Conservation (phyloP, 2,329 filamentous ascomycete species). For the Ceratocystis cacaofunesta region DNA sequence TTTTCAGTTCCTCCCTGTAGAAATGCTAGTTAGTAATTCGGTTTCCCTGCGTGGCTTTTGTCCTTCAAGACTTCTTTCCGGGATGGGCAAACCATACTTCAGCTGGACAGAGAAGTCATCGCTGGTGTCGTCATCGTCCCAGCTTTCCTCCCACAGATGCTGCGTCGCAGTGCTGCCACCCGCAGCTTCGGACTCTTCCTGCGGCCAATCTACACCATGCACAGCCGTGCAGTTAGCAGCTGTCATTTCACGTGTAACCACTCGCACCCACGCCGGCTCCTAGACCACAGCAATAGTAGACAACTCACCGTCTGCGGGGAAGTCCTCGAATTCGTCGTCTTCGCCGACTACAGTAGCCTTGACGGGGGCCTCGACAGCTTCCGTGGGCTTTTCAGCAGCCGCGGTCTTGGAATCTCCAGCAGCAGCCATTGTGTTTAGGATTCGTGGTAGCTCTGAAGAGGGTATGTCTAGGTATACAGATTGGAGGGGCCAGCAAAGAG, state of each 20-base stretch:
- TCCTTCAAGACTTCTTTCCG: neutral
- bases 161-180: constrained; percentile 49
- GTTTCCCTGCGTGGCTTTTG: neutral
- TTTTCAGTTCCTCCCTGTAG: constrained; percentile 76
- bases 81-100: constrained; percentile 45
- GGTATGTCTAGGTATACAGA: neutral
- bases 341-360: constrained; percentile 49
- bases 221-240: constrained; percentile 3
- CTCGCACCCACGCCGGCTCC: neutral
- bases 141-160: constrained; percentile 98
- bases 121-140: constrained; percentile 95
- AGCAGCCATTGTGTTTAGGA: neutral
- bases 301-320: constrained; percentile 74
- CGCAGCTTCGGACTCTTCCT: constrained; percentile 77
- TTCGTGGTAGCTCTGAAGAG: neutral
- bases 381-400: constrained; percentile 10
- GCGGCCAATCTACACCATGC: constrained; percentile 59
- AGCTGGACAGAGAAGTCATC: constrained; percentile 94
- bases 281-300: neutral
- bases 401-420: constrained; percentile 25
- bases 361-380: constrained; percentile 25
- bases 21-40: constrained; percentile 15
- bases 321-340: constrained; percentile 98
- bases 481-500: neutral
- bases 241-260: neutral